These are phyloP conservation scores for Saccharum officinarum DNA, from an alignment of 176 grass and related monocot genomes.

Conservation along the genomic window DNA sequence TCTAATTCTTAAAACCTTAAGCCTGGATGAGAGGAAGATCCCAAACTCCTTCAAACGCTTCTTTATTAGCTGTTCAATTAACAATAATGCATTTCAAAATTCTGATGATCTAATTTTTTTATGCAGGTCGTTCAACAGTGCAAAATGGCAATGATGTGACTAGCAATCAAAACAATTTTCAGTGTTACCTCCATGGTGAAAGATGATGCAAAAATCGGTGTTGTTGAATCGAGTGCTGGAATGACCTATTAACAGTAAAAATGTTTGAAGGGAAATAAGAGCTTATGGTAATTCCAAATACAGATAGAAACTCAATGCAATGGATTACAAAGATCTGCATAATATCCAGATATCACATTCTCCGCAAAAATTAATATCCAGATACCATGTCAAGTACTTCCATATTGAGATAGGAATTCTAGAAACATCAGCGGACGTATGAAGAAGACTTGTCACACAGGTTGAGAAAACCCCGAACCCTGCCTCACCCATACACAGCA, in stretches of 20 bases:
- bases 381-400: not conserved
- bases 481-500: not conserved
- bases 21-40: slow-evolving; percentile 82
- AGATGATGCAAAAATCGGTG: slow-evolving; percentile 93
- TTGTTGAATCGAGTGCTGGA: slow-evolving; percentile 85
- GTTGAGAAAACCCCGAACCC: not conserved
- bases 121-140: slow-evolving; percentile 9
- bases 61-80: slow-evolving; percentile 83
- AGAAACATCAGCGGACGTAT: slow-evolving; percentile 8
- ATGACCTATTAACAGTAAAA: slow-evolving; percentile 72
- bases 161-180: slow-evolving; percentile 12
- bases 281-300: slow-evolving; percentile 8
- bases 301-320: not conserved
- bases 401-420: not conserved
- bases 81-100: slow-evolving; percentile 39
- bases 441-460: not conserved
- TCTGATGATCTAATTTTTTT: not conserved
- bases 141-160: not conserved
- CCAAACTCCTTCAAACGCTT: slow-evolving; percentile 98
- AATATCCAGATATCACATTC: not conserved
- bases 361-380: not conserved
- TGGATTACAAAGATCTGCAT: slow-evolving; percentile 30
- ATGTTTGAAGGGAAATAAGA: slow-evolving; percentile 24
- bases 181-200: slow-evolving; percentile 90
- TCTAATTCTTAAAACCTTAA: slow-evolving; percentile 81